A percentile compares a stretch with the other conserved stretches of the same genome.
Conservation (phyloP, 2,329 filamentous ascomycete genomes). For the Pyrenophora graminea region DNA sequence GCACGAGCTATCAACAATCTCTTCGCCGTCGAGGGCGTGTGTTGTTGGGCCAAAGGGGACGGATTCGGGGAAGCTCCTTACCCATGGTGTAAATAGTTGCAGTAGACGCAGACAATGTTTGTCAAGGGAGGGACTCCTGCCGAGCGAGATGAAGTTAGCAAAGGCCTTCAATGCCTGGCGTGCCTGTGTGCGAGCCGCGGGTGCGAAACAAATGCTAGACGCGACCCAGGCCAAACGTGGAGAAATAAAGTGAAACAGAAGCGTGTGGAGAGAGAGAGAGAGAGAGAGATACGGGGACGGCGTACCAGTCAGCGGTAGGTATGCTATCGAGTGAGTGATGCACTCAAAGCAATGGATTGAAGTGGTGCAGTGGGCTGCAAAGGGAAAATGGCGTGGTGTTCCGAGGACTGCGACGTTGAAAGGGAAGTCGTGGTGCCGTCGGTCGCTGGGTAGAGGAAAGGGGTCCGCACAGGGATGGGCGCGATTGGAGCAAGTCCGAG, state of each 20-base stretch:
- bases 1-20: too few species aligned
- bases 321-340: conserved; percentile 43
- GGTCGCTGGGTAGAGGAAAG: conserved; percentile 41
- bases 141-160: conserved; percentile 29
- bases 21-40: too few species aligned
- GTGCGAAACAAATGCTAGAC: conserved; percentile 37
- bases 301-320: conserved; percentile 46
- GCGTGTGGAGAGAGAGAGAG: conserved; percentile 19
- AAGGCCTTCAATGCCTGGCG: conserved; percentile 11
- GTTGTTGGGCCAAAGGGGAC: too few species aligned
- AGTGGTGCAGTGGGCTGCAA: conserved; percentile 27
- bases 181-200: conserved; percentile 22
- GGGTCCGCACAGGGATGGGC: conserved; percentile 41
- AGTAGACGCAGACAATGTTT: conserved; percentile 34
- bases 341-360: conserved; percentile 40
- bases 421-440: conserved; percentile 44
- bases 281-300: conserved; percentile 20
- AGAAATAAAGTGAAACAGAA: conserved; percentile 40
- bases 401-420: conserved; percentile 38
- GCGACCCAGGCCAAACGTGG: conserved; percentile 42
- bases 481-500: conserved; percentile 43
- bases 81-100: conserved; percentile 43
- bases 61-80: conserved; percentile 34
- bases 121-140: conserved; percentile 44
- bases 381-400: conserved; percentile 34